Evolutionary conservation across 352 stramenopile genomes (phyloP).

Genomic region (Pythium phragmiticola): DNA sequence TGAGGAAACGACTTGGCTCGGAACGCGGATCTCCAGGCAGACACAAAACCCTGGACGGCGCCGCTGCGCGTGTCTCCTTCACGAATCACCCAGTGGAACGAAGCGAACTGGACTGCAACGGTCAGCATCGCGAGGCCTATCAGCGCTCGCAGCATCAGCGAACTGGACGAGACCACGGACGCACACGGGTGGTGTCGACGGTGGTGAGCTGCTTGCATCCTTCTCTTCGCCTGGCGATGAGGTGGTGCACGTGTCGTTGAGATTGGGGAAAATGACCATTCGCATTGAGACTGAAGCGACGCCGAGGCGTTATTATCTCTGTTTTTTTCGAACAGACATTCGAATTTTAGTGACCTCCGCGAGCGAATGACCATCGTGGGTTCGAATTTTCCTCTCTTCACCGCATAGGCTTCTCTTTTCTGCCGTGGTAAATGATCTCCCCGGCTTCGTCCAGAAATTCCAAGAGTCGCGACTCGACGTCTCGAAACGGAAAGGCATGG

Average conservation of each 20-base stretch:
- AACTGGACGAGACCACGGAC: neutral
- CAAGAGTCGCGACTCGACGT: slow-evolving; percentile 4
- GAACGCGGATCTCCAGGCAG: neutral
- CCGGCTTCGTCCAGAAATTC: slow-evolving; percentile 3
- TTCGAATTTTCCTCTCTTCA: neutral
- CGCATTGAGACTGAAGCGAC: neutral
- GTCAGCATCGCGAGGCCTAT: neutral
- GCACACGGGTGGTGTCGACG: too few species aligned
- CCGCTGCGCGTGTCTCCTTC: neutral
- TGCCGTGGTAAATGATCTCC: neutral
- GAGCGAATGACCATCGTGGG: too few species aligned
- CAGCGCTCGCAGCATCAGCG: neutral
- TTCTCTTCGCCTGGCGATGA: neutral
- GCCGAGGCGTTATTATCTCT: neutral
- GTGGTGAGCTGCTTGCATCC: neutral
- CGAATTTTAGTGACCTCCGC: neutral
- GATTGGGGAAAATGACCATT: neutral
- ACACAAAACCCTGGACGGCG: neutral
- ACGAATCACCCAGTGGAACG: neutral
- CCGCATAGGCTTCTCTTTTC: slow-evolving; percentile 2
- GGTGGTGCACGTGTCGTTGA: neutral
- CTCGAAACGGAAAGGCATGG: neutral
- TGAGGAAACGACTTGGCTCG: neutral
- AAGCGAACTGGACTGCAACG: neutral
- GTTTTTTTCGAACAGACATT: neutral